phyloP scores from a whole-genome alignment of 192 early-diverging fungal species.

The Kickxella alabastrina region DNA sequence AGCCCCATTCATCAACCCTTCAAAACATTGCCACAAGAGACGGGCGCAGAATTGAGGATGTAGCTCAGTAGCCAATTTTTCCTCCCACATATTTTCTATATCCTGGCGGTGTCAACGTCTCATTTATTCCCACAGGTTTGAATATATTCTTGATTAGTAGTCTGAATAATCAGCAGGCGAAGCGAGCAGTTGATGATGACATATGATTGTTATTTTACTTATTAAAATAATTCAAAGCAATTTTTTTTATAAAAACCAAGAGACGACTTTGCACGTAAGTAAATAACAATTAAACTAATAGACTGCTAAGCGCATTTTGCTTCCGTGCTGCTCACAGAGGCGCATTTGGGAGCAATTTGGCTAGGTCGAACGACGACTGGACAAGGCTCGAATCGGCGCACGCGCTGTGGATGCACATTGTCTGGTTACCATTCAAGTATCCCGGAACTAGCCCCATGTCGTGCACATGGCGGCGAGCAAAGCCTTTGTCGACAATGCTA shows the following conservation, averaged over 20 bases:
- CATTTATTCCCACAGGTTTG: no score
- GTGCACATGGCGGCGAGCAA: slow-evolving; percentile 1
- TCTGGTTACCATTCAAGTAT: slow-evolving; percentile 16
- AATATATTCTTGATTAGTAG: no score
- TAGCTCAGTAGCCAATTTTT: no score
- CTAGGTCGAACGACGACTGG: slow-evolving; percentile 45
- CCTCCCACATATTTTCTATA: no score
- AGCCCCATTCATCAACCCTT: no score
- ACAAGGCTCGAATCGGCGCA: slow-evolving; percentile 41
- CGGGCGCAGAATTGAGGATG: no score
- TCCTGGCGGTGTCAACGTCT: no score
- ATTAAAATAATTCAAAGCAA: no score
- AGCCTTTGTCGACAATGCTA: background rate
- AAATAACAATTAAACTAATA: no score
- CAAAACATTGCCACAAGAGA: no score
- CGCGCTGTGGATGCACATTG: slow-evolving; percentile 43
- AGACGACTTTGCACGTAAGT: background rate
- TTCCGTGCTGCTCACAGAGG: slow-evolving; percentile 20
- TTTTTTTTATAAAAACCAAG: background rate
- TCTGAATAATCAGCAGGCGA: no score
- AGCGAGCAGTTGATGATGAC: background rate
- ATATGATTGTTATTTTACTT: background rate
- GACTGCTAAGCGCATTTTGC: no score
- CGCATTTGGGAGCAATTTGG: slow-evolving; percentile 38
- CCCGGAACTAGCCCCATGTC: background rate